Percentiles rank a stretch among this genome's conserved stretches.
These are phyloP conservation scores for Melocanna baccifera DNA, from an alignment of 176 grass and related monocot genomes.

Conservation along the genomic window DNA sequence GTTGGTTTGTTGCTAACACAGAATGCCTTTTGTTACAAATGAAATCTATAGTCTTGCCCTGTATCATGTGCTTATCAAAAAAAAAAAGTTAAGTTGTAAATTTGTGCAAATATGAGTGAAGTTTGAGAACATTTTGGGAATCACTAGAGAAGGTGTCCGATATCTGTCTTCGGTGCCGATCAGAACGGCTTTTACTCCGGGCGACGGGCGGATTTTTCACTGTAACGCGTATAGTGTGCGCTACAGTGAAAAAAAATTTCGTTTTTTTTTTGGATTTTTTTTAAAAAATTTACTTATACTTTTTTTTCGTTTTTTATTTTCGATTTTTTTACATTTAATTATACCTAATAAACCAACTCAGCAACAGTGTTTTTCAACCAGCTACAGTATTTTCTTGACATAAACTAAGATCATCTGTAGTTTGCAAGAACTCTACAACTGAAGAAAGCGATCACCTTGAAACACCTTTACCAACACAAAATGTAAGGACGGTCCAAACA, in stretches of 20 bases:
- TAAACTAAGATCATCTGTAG: not conserved
- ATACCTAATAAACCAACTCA: too few relatives aligned
- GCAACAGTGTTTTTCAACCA: too few relatives aligned
- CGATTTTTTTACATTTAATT: too few relatives aligned
- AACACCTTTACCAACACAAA: slow-evolving; percentile 31
- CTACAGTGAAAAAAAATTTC: too few relatives aligned
- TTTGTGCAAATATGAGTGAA: not conserved
- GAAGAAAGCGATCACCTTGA: not conserved
- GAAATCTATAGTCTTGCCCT: not conserved
- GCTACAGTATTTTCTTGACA: too few relatives aligned
- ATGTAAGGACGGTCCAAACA: slow-evolving; percentile 22
- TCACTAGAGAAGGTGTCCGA: not conserved
- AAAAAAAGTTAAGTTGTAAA: not conserved
- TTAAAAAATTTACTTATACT: too few relatives aligned
- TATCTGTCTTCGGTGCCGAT: too few relatives aligned
- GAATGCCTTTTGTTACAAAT: not conserved
- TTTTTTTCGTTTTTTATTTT: too few relatives aligned
- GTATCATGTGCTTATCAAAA: not conserved
- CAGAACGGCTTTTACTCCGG: too few relatives aligned
- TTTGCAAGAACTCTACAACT: not conserved
- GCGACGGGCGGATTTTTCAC: too few relatives aligned
- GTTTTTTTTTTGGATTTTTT: too few relatives aligned
- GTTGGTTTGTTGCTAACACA: not conserved
- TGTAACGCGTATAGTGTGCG: too few relatives aligned
- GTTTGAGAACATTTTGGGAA: not conserved